A percentile compares a stretch with the other conserved stretches of the same genome.
Conservation (phyloP, 495 filamentous ascomycete genomes). For the Penicillium fimorum region DNA sequence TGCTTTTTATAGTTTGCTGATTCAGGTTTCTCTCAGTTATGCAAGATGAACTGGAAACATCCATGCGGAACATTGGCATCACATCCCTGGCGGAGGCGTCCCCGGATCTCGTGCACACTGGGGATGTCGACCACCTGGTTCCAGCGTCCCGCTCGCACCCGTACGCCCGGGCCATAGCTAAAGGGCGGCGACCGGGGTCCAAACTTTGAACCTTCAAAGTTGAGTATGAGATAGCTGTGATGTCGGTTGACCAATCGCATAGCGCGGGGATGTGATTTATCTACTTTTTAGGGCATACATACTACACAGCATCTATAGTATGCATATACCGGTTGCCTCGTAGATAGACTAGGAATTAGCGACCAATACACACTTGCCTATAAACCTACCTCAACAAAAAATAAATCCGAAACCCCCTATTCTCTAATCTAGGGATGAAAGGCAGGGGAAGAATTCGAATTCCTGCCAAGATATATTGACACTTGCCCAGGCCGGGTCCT, state of each 20-base stretch:
- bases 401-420: too few relatives aligned
- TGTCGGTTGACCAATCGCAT: background rate
- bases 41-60: slow-evolving; percentile 72
- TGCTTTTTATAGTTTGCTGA: slow-evolving; percentile 12
- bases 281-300: background rate
- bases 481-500: background rate
- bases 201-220: slow-evolving; percentile 13
- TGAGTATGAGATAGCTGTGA: background rate
- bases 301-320: background rate
- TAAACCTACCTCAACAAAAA: background rate
- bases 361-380: background rate
- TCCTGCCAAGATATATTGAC: slow-evolving; percentile 6
- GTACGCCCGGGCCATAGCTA: slow-evolving; percentile 50
- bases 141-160: slow-evolving; percentile 58
- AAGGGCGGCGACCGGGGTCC: slow-evolving; percentile 19
- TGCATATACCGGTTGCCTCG: background rate
- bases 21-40: slow-evolving; percentile 49
- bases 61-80: slow-evolving; percentile 77
- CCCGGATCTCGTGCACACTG: slow-evolving; percentile 68
- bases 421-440: background rate
- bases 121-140: slow-evolving; percentile 67
- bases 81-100: slow-evolving; percentile 68
- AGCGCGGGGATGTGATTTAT: background rate
- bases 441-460: slow-evolving; percentile 5
- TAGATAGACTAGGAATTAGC: background rate